These are phyloP conservation scores for Climacium dendroides DNA, from an alignment of 225 moss, liverwort and hornwort genomes.

Conservation along the genomic window DNA sequence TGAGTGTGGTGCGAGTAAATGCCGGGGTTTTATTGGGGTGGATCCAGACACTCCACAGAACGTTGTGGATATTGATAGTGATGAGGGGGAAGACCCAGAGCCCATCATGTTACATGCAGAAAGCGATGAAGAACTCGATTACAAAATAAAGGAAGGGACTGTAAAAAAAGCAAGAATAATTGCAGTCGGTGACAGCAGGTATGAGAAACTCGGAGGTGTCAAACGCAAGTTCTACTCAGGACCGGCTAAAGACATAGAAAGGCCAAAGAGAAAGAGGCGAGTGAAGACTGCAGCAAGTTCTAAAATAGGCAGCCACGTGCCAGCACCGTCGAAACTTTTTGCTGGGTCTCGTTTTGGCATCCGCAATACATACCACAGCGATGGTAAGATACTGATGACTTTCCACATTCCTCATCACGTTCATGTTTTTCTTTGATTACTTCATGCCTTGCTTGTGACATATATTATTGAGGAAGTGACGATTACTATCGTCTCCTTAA, in stretches of 20 bases:
- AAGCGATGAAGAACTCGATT: constrained; percentile 53
- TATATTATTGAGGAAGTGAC: background rate
- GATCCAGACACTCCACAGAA: constrained; percentile 77
- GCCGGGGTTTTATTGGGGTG: constrained; percentile 85
- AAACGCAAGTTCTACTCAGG: constrained; percentile 49
- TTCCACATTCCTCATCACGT: background rate
- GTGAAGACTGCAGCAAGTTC: constrained; percentile 44
- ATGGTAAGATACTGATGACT: background rate
- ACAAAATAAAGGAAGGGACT: constrained; percentile 26
- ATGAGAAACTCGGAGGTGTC: constrained; percentile 26
- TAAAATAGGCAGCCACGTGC: constrained; percentile 4
- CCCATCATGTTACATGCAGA: constrained; percentile 66
- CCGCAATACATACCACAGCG: constrained; percentile 22
- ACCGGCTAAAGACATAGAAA: constrained; percentile 33
- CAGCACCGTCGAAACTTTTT: constrained; percentile 6
- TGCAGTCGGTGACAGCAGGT: constrained; percentile 15
- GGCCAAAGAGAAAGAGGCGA: constrained; percentile 36
- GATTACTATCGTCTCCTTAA: background rate
- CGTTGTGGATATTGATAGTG: constrained; percentile 76
- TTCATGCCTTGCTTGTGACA: background rate
- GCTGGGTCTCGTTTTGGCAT: constrained; percentile 5
- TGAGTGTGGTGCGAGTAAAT: constrained; percentile 69
- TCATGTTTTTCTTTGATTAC: background rate
- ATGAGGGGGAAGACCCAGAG: constrained; percentile 81
- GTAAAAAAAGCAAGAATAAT: constrained; percentile 33